Conservation (phyloP, 352 stramenopile genomes). For the Nannochloropsis limnetica region DNA sequence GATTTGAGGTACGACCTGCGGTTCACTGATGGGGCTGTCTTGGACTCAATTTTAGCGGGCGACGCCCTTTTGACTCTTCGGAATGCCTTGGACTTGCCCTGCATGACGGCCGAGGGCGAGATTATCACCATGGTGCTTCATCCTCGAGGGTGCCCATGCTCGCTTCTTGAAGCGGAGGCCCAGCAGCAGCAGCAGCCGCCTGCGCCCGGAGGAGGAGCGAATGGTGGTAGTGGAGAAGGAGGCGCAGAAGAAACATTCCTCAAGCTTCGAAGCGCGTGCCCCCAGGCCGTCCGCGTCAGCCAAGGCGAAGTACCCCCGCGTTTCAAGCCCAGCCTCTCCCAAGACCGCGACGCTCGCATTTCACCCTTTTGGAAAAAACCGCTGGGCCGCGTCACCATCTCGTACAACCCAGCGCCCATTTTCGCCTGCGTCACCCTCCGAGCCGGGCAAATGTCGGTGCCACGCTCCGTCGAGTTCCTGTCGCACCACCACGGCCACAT, state of each 20-base stretch:
- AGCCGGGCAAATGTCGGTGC: constrained; percentile 29
- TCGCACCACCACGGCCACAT: not conserved
- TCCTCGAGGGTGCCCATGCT: not conserved
- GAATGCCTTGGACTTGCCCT: constrained; percentile 1
- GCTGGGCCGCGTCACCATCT: constrained; percentile 20
- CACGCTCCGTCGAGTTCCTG: not conserved
- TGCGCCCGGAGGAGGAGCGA: not conserved
- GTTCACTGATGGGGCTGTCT: not conserved
- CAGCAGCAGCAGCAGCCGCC: not conserved
- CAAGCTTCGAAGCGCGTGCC: constrained; percentile 11
- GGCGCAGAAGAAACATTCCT: not conserved
- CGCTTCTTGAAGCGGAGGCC: constrained; percentile 27
- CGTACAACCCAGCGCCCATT: not conserved
- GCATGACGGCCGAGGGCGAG: constrained; percentile 28
- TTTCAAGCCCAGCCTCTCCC: not conserved
- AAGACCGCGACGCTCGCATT: not conserved
- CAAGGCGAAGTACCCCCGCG: constrained; percentile 16
- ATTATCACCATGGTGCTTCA: constrained; percentile 15
- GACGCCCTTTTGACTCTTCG: constrained; percentile 17
- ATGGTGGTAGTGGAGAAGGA: not conserved
- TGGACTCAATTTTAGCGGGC: constrained; percentile 3
- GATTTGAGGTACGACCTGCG: not conserved
- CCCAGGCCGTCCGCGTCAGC: not conserved
- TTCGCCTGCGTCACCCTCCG: constrained; percentile 11
- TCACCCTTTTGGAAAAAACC: not conserved